phyloP scores from a whole-genome alignment of 2,329 filamentous ascomycete genomes.

The Ilyonectria sp. region DNA sequence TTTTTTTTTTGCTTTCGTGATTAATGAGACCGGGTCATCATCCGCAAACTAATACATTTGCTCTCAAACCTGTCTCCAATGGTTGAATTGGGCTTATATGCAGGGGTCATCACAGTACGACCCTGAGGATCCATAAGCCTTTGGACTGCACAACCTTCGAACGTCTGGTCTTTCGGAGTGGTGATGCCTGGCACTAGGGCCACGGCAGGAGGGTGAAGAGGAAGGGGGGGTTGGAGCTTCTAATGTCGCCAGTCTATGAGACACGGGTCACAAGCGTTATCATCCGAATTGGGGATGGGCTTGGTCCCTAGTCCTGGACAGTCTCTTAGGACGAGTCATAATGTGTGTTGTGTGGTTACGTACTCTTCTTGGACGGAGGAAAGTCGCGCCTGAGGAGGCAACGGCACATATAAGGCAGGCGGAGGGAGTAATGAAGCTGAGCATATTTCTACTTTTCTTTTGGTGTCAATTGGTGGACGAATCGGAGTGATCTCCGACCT shows the following conservation, averaged over 20 bases:
- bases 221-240: not conserved
- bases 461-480: constrained; percentile 17
- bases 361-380: constrained; percentile 22
- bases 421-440: constrained; percentile 32
- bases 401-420: constrained; percentile 8
- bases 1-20: constrained; percentile 28
- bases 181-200: constrained; percentile 1
- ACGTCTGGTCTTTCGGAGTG: not conserved
- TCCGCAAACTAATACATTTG: constrained; percentile 40
- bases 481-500: constrained; percentile 12
- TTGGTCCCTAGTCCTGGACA: not conserved
- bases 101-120: constrained; percentile 1
- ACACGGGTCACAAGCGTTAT: not conserved
- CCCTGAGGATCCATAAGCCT: not conserved
- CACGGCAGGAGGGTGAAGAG: constrained; percentile 5
- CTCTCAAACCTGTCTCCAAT: constrained; percentile 12
- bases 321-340: constrained; percentile 22
- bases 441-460: constrained; percentile 21
- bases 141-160: constrained; percentile 1
- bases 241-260: constrained; percentile 5
- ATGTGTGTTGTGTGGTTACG: constrained; percentile 36
- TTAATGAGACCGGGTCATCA: constrained; percentile 26
- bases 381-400: constrained; percentile 4
- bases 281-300: not conserved
- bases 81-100: constrained; percentile 4